Conservation (phyloP, 495 filamentous ascomycete genomes). For the Cenococcum geophilum region DNA sequence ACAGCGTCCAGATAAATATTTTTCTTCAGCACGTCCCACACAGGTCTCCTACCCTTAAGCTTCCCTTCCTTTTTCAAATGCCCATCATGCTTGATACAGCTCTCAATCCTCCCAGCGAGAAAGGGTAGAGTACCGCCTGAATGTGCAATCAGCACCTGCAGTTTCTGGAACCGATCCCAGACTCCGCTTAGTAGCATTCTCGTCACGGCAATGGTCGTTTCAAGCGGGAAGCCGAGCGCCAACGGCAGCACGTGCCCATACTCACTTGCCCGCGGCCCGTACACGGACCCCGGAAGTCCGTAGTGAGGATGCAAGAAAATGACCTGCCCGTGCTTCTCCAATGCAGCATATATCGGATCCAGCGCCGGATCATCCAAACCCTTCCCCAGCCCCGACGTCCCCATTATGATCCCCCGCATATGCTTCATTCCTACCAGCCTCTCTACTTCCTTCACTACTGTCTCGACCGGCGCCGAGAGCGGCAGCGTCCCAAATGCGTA, state of each 20-base stretch:
- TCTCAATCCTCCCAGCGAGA: conserved; percentile 81
- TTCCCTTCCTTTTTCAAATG: conserved; percentile 52
- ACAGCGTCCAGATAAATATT: conserved; percentile 92
- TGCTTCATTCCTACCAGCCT: conserved; percentile 55
- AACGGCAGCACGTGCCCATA: conserved; percentile 89
- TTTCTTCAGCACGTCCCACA: conserved; percentile 78
- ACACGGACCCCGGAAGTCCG: conserved; percentile 73
- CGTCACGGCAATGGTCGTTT: conserved; percentile 87
- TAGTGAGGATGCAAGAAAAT: conserved; percentile 94
- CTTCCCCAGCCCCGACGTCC: conserved; percentile 71
- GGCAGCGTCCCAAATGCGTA: conserved; percentile 82
- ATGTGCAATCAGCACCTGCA: conserved; percentile 78
- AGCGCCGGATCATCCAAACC: conserved; percentile 76
- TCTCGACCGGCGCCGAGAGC: conserved; percentile 57
- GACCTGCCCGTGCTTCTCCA: conserved; percentile 56
- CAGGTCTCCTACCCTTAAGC: conserved; percentile 46
- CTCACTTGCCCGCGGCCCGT: conserved; percentile 59
- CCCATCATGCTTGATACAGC: conserved; percentile 77
- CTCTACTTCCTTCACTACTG: conserved; percentile 59
- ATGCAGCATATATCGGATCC: conserved; percentile 61
- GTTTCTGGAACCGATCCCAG: conserved; percentile 67
- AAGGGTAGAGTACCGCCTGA: conserved; percentile 86
- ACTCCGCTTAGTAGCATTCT: conserved; percentile 80
- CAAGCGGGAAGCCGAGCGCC: conserved; percentile 83
- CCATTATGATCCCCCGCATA: conserved; percentile 80